Evolutionary conservation across 495 filamentous ascomycete species (phyloP).

Genomic region (Clavariopsis aquatica): DNA sequence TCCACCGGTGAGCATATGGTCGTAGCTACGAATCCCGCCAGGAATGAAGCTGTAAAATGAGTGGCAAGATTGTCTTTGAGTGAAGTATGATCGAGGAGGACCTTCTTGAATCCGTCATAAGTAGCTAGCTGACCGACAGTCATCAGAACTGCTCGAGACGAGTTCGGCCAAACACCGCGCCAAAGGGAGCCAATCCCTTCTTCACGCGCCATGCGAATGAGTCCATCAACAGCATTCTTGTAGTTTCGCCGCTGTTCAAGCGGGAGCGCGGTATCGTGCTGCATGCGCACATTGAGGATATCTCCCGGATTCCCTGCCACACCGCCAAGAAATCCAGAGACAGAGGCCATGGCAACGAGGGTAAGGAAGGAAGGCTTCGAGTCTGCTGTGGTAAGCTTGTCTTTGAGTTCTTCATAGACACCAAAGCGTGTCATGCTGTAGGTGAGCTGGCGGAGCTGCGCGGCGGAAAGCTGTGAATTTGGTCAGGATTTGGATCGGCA

Average conservation of each 20-base stretch:
- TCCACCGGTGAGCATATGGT: slow-evolving; percentile 95
- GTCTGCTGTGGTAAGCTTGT: slow-evolving; percentile 56
- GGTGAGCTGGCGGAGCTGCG: slow-evolving; percentile 82
- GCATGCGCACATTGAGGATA: slow-evolving; percentile 97
- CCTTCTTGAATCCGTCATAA: slow-evolving; percentile 86
- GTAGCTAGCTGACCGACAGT: slow-evolving; percentile 86
- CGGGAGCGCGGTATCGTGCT: slow-evolving; percentile 85
- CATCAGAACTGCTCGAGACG: slow-evolving; percentile 87
- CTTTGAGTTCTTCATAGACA: slow-evolving; percentile 90
- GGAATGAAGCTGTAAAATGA: slow-evolving; percentile 82
- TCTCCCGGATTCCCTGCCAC: slow-evolving; percentile 92
- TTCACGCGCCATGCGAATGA: slow-evolving; percentile 77
- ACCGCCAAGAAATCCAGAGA: slow-evolving; percentile 86
- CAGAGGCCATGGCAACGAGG: slow-evolving; percentile 76
- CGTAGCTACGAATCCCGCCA: slow-evolving; percentile 91
- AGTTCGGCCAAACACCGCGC: slow-evolving; percentile 91
- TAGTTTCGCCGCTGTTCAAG: slow-evolving; percentile 77
- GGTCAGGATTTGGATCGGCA: not conserved
- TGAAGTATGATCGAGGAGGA: slow-evolving; percentile 65
- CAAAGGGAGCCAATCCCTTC: slow-evolving; percentile 76
- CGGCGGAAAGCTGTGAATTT: slow-evolving; percentile 73
- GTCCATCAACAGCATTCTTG: slow-evolving; percentile 80
- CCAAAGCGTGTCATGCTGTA: slow-evolving; percentile 94
- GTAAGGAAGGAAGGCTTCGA: slow-evolving; percentile 62
- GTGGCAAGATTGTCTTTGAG: slow-evolving; percentile 77